Conservation (phyloP, 495 filamentous ascomycete genomes). For the Trichoderma erinaceum region DNA sequence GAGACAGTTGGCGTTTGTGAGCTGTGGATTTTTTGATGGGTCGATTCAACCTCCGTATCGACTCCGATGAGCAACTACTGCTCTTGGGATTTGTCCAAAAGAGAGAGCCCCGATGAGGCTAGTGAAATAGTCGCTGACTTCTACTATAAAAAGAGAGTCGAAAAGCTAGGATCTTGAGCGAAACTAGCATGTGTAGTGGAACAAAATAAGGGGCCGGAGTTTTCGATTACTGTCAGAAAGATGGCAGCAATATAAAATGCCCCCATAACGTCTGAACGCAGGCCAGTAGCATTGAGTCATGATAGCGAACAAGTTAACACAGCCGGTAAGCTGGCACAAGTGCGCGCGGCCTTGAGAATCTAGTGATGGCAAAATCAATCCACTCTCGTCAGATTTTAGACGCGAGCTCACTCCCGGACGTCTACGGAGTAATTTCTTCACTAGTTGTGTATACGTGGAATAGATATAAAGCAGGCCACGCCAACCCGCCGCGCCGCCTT, state of each 20-base stretch:
- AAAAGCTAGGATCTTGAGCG: too few relatives aligned
- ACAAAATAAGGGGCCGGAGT: too few relatives aligned
- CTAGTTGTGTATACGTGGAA: background rate
- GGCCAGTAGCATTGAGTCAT: background rate
- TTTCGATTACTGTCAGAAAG: background rate
- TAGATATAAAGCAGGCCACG: conserved; percentile 2
- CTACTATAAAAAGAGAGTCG: too few relatives aligned
- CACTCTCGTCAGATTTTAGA: conserved; percentile 4
- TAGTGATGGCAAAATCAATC: background rate
- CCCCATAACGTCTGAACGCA: background rate
- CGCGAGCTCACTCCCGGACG: background rate
- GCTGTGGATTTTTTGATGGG: too few relatives aligned
- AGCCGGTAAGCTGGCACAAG: background rate
- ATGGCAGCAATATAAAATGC: background rate
- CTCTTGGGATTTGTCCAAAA: too few relatives aligned
- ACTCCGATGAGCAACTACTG: too few relatives aligned
- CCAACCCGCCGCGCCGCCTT: background rate
- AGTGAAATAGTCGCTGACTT: too few relatives aligned
- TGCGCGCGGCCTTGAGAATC: background rate
- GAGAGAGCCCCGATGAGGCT: too few relatives aligned
- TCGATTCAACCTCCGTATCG: too few relatives aligned
- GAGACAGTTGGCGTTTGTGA: too few relatives aligned
- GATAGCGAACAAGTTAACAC: background rate
- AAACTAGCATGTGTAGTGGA: too few relatives aligned
- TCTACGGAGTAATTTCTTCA: background rate